Evolutionary conservation across 1,139 yeast genomes (phyloP).

Genomic region (Arxiozyma heterogenica): DNA sequence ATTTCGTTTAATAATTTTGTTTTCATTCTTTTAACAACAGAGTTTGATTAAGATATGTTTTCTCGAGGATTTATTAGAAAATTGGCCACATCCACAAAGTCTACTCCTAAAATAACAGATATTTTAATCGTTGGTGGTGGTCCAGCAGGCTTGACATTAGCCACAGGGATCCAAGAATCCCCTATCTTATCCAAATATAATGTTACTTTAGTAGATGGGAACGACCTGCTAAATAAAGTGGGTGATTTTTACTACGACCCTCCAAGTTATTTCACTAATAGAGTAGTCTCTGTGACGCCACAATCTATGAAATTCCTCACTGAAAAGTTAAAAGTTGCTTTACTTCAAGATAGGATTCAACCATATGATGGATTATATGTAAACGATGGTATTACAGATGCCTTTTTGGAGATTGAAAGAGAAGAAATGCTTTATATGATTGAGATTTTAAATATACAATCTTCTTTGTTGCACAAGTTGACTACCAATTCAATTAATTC

Average conservation of each 20-base stretch:
- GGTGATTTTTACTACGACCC: conserved; percentile 45
- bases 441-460: conserved; percentile 78
- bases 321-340: conserved; percentile 68
- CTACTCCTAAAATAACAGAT: conserved; percentile 35
- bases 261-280: conserved; percentile 56
- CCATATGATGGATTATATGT: conserved; percentile 75
- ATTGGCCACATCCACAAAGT: conserved; percentile 10
- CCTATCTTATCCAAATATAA: conserved; percentile 50
- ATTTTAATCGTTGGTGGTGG: conserved; percentile 94
- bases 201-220: conserved; percentile 68
- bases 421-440: conserved; percentile 47
- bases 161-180: conserved; percentile 66
- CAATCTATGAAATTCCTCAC: conserved; percentile 59
- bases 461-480: conserved; percentile 29
- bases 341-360: conserved; percentile 62
- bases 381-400: conserved; percentile 71
- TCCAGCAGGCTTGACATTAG: conserved; percentile 86
- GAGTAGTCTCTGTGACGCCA: conserved; percentile 84
- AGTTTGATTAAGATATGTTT: neutral
- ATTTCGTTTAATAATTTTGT: too few relatives aligned
- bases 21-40: neutral
- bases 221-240: conserved; percentile 43
- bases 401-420: conserved; percentile 60
- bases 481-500: conserved; percentile 33
- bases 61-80: conserved; percentile 1